A percentile compares a stretch with the other conserved stretches of the same genome.
Conservation (phyloP, 2,329 filamentous ascomycete genomes). For the Monosporascus sp. region DNA sequence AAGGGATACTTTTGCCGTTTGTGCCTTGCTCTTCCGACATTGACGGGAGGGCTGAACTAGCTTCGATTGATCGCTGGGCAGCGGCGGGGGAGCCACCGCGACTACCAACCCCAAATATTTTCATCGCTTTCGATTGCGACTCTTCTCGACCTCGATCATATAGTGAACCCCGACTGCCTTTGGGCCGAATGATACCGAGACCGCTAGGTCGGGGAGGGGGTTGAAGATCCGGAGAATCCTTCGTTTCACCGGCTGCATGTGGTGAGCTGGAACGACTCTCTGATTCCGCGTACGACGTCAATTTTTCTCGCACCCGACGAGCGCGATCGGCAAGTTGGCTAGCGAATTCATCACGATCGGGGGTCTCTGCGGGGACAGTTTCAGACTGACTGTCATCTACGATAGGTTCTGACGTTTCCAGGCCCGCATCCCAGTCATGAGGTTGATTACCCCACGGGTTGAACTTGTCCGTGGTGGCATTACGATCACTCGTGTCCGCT, state of each 20-base stretch:
- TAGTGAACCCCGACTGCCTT: constrained; percentile 64
- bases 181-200: constrained; percentile 59
- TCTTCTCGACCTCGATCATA: constrained; percentile 38
- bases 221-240: constrained; percentile 24
- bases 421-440: constrained; percentile 19
- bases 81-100: constrained; percentile 26
- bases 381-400: constrained; percentile 4
- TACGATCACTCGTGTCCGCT: constrained; percentile 22
- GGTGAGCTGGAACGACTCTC: constrained; percentile 48
- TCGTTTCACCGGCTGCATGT: constrained; percentile 26
- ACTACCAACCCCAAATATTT: constrained; percentile 53
- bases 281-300: constrained; percentile 63
- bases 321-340: constrained; percentile 67
- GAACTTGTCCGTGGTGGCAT: constrained; percentile 28
- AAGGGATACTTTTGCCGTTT: constrained; percentile 1
- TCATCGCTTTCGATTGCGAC: constrained; percentile 51
- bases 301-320: constrained; percentile 65
- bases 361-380: background rate
- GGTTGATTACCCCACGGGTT: constrained; percentile 43
- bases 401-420: constrained; percentile 24
- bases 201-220: constrained; percentile 44
- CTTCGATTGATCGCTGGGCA: constrained; percentile 9
- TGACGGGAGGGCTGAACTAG: background rate
- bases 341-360: constrained; percentile 60
- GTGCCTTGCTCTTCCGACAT: constrained; percentile 6